Percentiles rank a stretch among this genome's conserved stretches.
These are phyloP conservation scores for Thermothielavioides terrestris DNA, from an alignment of 495 filamentous ascomycete genomes.

Conservation along the genomic window DNA sequence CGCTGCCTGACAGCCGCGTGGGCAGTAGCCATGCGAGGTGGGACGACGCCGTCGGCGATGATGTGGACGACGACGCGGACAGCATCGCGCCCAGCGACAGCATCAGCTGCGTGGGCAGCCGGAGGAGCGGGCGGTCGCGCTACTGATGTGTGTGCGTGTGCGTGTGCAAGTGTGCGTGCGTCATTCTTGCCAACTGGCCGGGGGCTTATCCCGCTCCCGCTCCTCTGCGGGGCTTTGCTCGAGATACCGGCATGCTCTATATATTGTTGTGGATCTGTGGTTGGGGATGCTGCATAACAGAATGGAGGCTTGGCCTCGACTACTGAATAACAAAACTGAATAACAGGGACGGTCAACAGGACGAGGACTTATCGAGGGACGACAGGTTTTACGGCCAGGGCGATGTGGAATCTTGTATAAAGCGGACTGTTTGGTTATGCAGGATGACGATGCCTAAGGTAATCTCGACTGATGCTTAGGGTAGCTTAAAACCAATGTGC, in stretches of 20 bases:
- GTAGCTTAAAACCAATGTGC: too few species aligned
- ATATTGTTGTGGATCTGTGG: too few species aligned
- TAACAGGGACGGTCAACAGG: neutral
- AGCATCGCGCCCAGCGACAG: constrained; percentile 57
- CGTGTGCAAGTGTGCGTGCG: too few species aligned
- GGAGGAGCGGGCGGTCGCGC: constrained; percentile 15
- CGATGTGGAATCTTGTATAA: neutral
- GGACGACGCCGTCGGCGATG: constrained; percentile 25
- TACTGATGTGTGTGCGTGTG: too few species aligned
- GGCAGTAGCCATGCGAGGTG: constrained; percentile 19
- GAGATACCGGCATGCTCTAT: too few species aligned
- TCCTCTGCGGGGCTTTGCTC: too few species aligned
- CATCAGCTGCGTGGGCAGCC: constrained; percentile 54
- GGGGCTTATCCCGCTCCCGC: too few species aligned
- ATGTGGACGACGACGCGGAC: constrained; percentile 23
- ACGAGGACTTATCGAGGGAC: neutral
- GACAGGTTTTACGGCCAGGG: neutral
- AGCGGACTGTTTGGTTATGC: neutral
- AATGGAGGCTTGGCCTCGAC: too few species aligned
- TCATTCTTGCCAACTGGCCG: too few species aligned
- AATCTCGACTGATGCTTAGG: too few species aligned
- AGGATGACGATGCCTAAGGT: neutral
- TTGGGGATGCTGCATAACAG: too few species aligned
- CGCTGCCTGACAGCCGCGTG: constrained; percentile 41
- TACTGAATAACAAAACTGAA: too few species aligned